phyloP scores from a whole-genome alignment of 805 yeast species.

The Blastobotrys peoriensis region DNA sequence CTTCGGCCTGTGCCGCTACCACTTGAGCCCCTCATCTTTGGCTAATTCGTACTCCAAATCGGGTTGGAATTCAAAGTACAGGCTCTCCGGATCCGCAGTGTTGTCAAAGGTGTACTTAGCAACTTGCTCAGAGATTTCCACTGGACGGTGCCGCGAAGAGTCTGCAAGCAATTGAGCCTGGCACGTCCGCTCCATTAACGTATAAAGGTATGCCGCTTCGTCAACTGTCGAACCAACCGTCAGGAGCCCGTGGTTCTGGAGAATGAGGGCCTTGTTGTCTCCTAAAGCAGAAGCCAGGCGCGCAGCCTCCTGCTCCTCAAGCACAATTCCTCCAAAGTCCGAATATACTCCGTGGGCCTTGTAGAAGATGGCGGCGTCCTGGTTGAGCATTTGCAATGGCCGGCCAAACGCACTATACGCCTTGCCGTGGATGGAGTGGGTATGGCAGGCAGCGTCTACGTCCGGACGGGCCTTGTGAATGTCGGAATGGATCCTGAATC shows the following conservation, averaged over 20 bases:
- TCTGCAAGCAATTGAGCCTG: slow-evolving; percentile 62
- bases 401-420: slow-evolving; percentile 60
- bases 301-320: slow-evolving; percentile 57
- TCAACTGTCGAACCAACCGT: slow-evolving; percentile 68
- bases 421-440: slow-evolving; percentile 60
- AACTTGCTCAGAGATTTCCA: slow-evolving; percentile 49
- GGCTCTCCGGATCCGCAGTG: slow-evolving; percentile 58
- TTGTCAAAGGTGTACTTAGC: slow-evolving; percentile 61
- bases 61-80: slow-evolving; percentile 69
- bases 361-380: slow-evolving; percentile 67
- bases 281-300: slow-evolving; percentile 59
- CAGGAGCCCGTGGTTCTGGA: slow-evolving; percentile 68
- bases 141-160: slow-evolving; percentile 31
- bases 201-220: slow-evolving; percentile 65
- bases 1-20: too few relatives aligned
- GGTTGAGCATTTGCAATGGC: slow-evolving; percentile 72
- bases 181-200: slow-evolving; percentile 58
- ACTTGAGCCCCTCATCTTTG: slow-evolving; percentile 1
- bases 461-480: slow-evolving; percentile 65
- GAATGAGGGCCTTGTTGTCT: slow-evolving; percentile 49
- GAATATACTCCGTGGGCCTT: slow-evolving; percentile 58
- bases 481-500: slow-evolving; percentile 64
- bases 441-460: slow-evolving; percentile 65
- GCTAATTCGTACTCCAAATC: slow-evolving; percentile 48
- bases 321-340: slow-evolving; percentile 75